These are phyloP conservation scores for Botrytis aclada DNA, from an alignment of 2,329 filamentous ascomycete genomes.

Conservation along the genomic window DNA sequence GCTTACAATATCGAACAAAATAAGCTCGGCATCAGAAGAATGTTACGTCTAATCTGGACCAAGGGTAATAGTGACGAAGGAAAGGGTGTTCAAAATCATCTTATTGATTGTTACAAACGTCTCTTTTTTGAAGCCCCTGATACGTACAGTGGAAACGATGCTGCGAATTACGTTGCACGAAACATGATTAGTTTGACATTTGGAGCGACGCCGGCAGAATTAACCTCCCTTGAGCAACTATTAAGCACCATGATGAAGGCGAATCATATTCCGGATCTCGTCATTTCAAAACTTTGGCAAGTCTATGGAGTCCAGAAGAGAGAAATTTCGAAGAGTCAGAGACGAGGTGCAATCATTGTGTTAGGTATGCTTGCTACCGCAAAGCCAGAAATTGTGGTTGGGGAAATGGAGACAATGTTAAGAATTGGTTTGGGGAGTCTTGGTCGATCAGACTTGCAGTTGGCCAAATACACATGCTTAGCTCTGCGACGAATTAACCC, in stretches of 20 bases:
- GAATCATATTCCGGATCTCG: constrained; percentile 78
- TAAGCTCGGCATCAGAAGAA: constrained; percentile 86
- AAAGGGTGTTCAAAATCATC: constrained; percentile 92
- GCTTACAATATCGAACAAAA: constrained; percentile 95
- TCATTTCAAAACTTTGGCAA: constrained; percentile 93
- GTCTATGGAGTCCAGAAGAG: constrained; percentile 93
- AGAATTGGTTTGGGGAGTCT: constrained; percentile 80
- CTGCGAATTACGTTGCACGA: constrained; percentile 90
- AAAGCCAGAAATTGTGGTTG: constrained; percentile 86
- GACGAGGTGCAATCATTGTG: constrained; percentile 91
- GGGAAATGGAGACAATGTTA: constrained; percentile 92
- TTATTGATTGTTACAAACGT: constrained; percentile 94
- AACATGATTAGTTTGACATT: constrained; percentile 99
- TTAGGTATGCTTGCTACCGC: constrained; percentile 95
- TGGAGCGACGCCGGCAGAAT: constrained; percentile 87
- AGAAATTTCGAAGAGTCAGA: constrained; percentile 87
- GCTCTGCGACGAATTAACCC: constrained; percentile 89
- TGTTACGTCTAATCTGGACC: constrained; percentile 97
- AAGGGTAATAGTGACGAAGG: constrained; percentile 99
- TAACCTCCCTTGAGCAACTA: constrained; percentile 93
- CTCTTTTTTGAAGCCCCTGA: constrained; percentile 96
- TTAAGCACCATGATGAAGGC: constrained; percentile 97
- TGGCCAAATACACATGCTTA: constrained; percentile 94
- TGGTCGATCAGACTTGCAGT: constrained; percentile 76
- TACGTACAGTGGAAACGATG: constrained; percentile 80